A percentile compares a stretch with the other conserved stretches of the same genome.
These are phyloP conservation scores for Ascochyta viciae-villosae DNA, from an alignment of 2,329 filamentous ascomycete genomes.

Conservation along the genomic window DNA sequence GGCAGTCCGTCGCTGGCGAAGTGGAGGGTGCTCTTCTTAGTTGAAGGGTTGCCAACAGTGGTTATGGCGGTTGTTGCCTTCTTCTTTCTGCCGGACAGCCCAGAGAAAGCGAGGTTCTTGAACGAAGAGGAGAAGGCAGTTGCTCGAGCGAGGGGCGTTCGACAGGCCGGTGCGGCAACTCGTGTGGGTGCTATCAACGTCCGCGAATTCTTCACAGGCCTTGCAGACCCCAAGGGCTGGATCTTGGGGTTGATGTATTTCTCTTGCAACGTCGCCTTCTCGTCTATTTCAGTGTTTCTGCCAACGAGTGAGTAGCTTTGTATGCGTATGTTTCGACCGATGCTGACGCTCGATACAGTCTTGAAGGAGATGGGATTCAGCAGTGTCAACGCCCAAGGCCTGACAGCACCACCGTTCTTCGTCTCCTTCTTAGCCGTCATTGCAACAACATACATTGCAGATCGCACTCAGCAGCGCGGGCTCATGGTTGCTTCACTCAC, in stretches of 20 bases:
- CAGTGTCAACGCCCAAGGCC: slow-evolving; percentile 71
- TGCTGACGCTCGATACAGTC: slow-evolving; percentile 20
- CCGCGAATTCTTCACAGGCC: slow-evolving; percentile 38
- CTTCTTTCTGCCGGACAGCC: slow-evolving; percentile 55
- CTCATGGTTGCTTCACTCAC: slow-evolving; percentile 65
- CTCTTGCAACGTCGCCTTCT: slow-evolving; percentile 59
- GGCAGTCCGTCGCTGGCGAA: slow-evolving; percentile 62
- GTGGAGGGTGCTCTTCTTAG: slow-evolving; percentile 67
- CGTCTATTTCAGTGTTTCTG: slow-evolving; percentile 53
- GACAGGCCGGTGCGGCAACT: slow-evolving; percentile 38
- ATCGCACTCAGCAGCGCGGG: slow-evolving; percentile 69
- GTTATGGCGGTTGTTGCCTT: slow-evolving; percentile 52
- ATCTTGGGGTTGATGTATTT: slow-evolving; percentile 49
- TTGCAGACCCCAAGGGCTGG: slow-evolving; percentile 45
- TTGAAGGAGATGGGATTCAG: slow-evolving; percentile 69
- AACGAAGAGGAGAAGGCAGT: slow-evolving; percentile 50
- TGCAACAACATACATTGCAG: slow-evolving; percentile 68
- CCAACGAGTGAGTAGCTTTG: slow-evolving; percentile 41
- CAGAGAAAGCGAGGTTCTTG: slow-evolving; percentile 52
- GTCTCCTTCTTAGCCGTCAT: slow-evolving; percentile 70
- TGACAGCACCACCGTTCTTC: slow-evolving; percentile 75
- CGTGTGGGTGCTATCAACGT: slow-evolving; percentile 39
- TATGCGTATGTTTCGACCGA: neutral
- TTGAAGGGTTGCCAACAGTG: slow-evolving; percentile 54
- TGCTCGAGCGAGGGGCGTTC: slow-evolving; percentile 38